Conservation (phyloP, 306 rosid species). For the Nissolia schottii region DNA sequence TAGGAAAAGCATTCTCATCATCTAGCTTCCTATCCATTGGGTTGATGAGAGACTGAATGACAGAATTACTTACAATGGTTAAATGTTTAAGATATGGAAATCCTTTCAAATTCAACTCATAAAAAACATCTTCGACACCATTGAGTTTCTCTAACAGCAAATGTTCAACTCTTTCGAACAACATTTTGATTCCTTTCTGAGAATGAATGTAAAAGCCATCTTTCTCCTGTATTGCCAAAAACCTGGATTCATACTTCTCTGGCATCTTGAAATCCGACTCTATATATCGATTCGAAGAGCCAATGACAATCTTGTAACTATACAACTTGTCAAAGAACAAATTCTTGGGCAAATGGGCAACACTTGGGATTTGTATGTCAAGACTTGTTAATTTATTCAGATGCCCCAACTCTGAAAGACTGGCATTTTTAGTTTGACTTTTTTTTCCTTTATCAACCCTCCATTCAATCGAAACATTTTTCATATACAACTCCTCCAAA, state of each 20-base stretch:
- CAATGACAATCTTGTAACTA: constrained; percentile 34
- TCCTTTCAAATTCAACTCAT: constrained; percentile 7
- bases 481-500: constrained; percentile 41
- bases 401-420: constrained; percentile 26
- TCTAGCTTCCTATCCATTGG: not conserved
- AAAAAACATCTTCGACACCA: not conserved
- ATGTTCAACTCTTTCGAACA: constrained; percentile 30
- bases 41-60: constrained; percentile 1
- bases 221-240: constrained; percentile 24
- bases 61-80: not conserved
- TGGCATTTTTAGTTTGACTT: not conserved
- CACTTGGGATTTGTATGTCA: constrained; percentile 22
- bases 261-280: constrained; percentile 21
- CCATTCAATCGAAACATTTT: constrained; percentile 29
- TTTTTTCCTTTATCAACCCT: not conserved
- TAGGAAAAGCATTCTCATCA: constrained; percentile 8
- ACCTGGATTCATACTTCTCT: constrained; percentile 7
- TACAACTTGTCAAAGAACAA: constrained; percentile 12
- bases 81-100: constrained; percentile 32
- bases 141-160: constrained; percentile 23
- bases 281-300: constrained; percentile 9
- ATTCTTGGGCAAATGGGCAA: constrained; percentile 2
- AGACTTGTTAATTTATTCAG: constrained; percentile 20
- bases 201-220: not conserved
- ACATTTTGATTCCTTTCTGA: constrained; percentile 18